Base-by-base conservation (phyloP, 2,329 filamentous ascomycete species). In the Cordyceps fumosorosea region DNA sequence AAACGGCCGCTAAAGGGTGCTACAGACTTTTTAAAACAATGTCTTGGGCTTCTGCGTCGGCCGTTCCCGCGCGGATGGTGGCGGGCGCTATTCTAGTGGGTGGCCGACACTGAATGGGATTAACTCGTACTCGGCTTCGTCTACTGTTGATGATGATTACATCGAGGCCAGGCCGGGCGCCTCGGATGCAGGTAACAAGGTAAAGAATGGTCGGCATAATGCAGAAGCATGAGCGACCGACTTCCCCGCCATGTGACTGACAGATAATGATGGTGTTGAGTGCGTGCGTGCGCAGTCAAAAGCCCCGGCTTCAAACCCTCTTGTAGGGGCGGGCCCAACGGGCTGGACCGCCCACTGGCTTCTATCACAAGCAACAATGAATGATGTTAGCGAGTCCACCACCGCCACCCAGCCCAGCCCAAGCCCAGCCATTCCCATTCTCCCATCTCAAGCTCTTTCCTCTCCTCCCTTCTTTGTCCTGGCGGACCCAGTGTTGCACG, bases 341-440 rank as follows among this genome's bases (percentile, higher is more conserved):
- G 42, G 56, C 29, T 37, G 47, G 47, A 20, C 47, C 56, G 47
- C 47, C 18, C 40, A 44, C 24, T 10, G 12, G 44, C 44, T 24
- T 47, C 56, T 29, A 14, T 53, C 40, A 61, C 29, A 60, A 50
- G 40, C 26, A 14, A 20, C 11, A n/a, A n/a, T n/a, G n/a, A n/a
- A n/a, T n/a, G n/a, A n/a, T n/a, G n/a, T n/a, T n/a, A n/a, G n/a
- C n/a, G n/a, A n/a, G n/a, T n/a, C n/a, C n/a, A n/a, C n/a, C n/a
- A n/a, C n/a, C n/a, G n/a, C n/a, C n/a, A n/a, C n/a, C 8, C 8
- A n/a, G 6, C 14, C 10, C n/a, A 11, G 47, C n/a, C 57, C 57
- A 40, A 40, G 59, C 44, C 59, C 52, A 55, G 50, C 59, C 59
- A 48, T 61, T 37, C 24, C 51, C 51, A 18, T 54, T 60, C 37